phyloP scores from a whole-genome alignment of 495 filamentous ascomycete species.

The Cercophora scortea region DNA sequence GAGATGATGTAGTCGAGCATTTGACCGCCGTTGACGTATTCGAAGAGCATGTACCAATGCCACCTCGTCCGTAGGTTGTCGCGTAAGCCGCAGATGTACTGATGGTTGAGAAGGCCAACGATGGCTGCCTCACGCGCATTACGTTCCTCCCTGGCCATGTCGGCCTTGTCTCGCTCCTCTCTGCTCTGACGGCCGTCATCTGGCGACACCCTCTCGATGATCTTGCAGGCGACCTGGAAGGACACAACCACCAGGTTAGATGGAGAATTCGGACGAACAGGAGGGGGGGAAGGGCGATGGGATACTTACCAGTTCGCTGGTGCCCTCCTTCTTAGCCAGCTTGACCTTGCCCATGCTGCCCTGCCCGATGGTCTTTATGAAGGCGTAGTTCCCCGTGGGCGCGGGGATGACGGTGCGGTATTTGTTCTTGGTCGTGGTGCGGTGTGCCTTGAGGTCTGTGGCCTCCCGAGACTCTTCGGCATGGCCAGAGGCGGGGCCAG shows the following conservation, averaged over 20 bases:
- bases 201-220: conserved; percentile 80
- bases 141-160: conserved; percentile 93
- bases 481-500: conserved; percentile 36
- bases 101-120: conserved; percentile 88
- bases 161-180: conserved; percentile 77
- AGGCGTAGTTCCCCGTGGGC: conserved; percentile 76
- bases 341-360: conserved; percentile 98
- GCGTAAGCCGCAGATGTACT: conserved; percentile 93
- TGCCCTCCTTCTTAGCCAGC: conserved; percentile 71
- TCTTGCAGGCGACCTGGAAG: conserved; percentile 85
- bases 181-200: conserved; percentile 67
- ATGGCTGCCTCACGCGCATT: conserved; percentile 96
- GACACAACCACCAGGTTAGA: conserved; percentile 7
- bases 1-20: conserved; percentile 99
- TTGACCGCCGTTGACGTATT: conserved; percentile 98
- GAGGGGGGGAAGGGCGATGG: conserved; percentile 3
- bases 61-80: conserved; percentile 93
- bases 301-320: conserved; percentile 65
- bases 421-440: conserved; percentile 39
- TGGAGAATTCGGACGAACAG: background rate
- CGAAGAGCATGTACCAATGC: conserved; percentile 99
- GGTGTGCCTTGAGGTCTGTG: conserved; percentile 31
- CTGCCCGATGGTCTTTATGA: conserved; percentile 95
- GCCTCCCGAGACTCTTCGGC: conserved; percentile 34
- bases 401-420: conserved; percentile 79